These are phyloP conservation scores for Baeospora myosura DNA, from an alignment of 1,284 basidiomycete species.

Conservation along the genomic window DNA sequence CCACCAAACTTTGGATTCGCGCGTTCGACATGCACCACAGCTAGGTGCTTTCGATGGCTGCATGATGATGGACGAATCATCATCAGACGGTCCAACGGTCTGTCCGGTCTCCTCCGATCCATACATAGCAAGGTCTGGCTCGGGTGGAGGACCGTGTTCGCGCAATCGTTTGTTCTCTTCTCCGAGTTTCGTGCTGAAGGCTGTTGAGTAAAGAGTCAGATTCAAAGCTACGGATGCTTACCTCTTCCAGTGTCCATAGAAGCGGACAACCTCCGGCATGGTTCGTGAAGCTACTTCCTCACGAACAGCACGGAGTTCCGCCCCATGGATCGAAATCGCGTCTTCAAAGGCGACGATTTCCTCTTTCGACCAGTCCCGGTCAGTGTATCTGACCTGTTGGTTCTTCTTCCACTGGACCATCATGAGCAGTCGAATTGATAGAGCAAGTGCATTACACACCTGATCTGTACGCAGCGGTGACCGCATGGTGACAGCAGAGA, in stretches of 20 bases:
- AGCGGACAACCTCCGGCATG: constrained; percentile 74
- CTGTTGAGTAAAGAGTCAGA: constrained; percentile 12
- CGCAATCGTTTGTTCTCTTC: constrained; percentile 56
- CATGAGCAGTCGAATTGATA: too few relatives aligned
- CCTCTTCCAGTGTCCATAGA: constrained; percentile 85
- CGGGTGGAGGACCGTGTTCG: constrained; percentile 36
- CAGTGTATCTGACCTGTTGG: constrained; percentile 53
- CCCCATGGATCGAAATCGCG: constrained; percentile 61
- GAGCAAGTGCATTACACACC: constrained; percentile 28
- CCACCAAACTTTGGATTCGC: constrained; percentile 77
- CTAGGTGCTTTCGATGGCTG: constrained; percentile 48
- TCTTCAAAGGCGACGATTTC: constrained; percentile 74
- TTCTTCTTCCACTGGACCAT: constrained; percentile 59
- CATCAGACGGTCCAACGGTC: constrained; percentile 46
- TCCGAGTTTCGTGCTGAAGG: constrained; percentile 48
- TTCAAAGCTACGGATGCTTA: constrained; percentile 24
- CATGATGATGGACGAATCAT: constrained; percentile 68
- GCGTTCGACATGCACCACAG: constrained; percentile 75
- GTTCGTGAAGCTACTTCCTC: constrained; percentile 68
- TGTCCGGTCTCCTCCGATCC: constrained; percentile 20
- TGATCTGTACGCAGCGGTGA: constrained; percentile 49
- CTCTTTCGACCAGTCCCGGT: constrained; percentile 65
- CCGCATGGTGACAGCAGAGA: constrained; percentile 58
- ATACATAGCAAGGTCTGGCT: constrained; percentile 13
- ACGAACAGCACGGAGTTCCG: constrained; percentile 72